Conservation (phyloP, 106 monocot genomes). For the Hemerocallis citrina region DNA sequence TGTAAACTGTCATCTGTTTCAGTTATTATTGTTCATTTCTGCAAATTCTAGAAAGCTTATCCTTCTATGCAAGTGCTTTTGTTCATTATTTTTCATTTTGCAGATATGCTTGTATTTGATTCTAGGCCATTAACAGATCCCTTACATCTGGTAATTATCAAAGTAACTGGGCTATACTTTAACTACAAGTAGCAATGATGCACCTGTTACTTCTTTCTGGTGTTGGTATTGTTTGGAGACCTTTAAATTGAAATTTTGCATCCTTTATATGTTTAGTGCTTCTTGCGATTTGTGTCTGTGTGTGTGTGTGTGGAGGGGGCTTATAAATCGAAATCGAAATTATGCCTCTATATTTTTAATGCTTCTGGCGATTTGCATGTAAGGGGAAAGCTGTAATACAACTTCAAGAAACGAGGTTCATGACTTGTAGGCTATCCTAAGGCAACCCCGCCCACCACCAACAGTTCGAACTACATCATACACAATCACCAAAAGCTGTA, state of each 20-base stretch:
- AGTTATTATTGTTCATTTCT: background rate
- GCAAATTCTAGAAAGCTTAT: background rate
- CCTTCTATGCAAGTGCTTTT: background rate
- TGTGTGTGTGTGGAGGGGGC: too few species aligned
- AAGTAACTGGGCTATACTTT: background rate
- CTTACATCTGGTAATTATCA: constrained; percentile 57
- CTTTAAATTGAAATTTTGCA: background rate
- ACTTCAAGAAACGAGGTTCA: too few species aligned
- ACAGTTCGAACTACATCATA: too few species aligned
- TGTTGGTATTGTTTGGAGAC: background rate
- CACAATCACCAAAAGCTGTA: too few species aligned
- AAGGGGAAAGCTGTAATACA: too few species aligned
- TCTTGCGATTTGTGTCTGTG: too few species aligned
- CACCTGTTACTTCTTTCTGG: background rate
- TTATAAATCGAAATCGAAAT: background rate
- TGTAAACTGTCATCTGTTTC: background rate
- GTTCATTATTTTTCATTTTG: constrained; percentile 13
- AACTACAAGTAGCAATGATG: background rate
- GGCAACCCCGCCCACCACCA: too few species aligned
- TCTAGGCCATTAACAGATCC: constrained; percentile 72
- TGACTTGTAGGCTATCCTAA: too few species aligned
- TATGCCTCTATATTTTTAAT: background rate
- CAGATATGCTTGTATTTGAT: constrained; percentile 89
- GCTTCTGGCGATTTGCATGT: too few species aligned
- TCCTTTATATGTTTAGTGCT: too few species aligned